Conservation (phyloP, 2,329 filamentous ascomycete species). For the Calonectria naviculata region DNA sequence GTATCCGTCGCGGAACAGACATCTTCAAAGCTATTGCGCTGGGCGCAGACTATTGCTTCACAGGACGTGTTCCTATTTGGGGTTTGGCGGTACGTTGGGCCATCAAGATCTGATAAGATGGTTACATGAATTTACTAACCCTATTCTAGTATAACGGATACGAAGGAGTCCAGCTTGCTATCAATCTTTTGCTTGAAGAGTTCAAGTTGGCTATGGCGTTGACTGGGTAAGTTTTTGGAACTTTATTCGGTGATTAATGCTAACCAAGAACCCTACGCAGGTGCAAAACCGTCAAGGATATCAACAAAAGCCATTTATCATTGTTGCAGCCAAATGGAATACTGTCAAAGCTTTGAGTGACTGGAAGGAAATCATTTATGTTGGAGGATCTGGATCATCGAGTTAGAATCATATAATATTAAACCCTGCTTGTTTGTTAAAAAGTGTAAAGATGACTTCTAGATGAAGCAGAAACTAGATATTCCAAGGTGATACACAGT, state of each 20-base stretch:
- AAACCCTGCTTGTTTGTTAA: neutral
- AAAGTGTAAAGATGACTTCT: neutral
- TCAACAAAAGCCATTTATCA: constrained; percentile 26
- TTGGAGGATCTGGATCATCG: neutral
- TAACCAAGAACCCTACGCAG: neutral
- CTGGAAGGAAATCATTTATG: neutral
- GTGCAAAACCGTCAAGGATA: constrained; percentile 30
- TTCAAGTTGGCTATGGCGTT: constrained; percentile 39
- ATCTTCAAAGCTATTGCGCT: constrained; percentile 45
- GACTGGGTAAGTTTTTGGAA: constrained; percentile 16
- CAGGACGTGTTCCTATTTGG: constrained; percentile 49
- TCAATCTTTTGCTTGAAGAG: constrained; percentile 47
- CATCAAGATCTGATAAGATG: neutral
- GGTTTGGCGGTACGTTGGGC: constrained; percentile 38
- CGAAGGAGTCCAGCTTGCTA: constrained; percentile 42
- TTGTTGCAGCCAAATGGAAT: constrained; percentile 22
- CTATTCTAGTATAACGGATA: constrained; percentile 35
- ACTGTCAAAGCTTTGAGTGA: constrained; percentile 12
- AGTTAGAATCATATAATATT: neutral
- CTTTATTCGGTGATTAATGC: no score
- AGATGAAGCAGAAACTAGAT: no score
- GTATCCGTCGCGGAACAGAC: constrained; percentile 43
- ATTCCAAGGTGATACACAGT: no score
- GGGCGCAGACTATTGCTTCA: constrained; percentile 34
- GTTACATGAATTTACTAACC: neutral